These are phyloP conservation scores for Taphrina flavorubra DNA, from an alignment of 1,139 yeast species.

Conservation along the genomic window DNA sequence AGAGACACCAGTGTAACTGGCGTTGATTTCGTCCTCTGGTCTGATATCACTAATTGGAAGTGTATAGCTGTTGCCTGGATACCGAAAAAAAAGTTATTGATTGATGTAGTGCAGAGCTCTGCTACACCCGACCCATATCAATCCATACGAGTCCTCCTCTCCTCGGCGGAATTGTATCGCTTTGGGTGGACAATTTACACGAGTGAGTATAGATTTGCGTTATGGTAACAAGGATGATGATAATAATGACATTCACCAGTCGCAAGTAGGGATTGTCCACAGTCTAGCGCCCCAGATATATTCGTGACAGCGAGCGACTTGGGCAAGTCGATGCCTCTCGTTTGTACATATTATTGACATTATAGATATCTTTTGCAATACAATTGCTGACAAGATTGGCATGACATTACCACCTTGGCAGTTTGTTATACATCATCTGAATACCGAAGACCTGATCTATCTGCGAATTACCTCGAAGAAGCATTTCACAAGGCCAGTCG, in stretches of 20 bases:
- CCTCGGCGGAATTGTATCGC: not conserved
- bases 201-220: not conserved
- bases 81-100: not conserved
- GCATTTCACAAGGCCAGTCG: not conserved
- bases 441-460: not conserved
- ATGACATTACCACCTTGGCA: not conserved
- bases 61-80: not conserved
- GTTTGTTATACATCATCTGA: not conserved
- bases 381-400: not conserved
- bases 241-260: no score
- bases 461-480: not conserved
- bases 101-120: not conserved
- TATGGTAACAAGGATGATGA: no score
- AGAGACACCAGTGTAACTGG: no score
- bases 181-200: conserved; percentile 5
- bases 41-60: conserved; percentile 2
- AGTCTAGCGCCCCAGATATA: not conserved
- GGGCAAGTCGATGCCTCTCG: not conserved
- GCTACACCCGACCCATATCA: not conserved
- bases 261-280: no score
- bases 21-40: not conserved
- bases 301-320: not conserved
- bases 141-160: not conserved
- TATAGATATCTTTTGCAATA: not conserved
- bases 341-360: no score